Evolutionary conservation across 805 yeast genomes (phyloP), one percentile per base, ranked within the genome.

Genomic region (Kodamaea nitidulidarum): DNA sequence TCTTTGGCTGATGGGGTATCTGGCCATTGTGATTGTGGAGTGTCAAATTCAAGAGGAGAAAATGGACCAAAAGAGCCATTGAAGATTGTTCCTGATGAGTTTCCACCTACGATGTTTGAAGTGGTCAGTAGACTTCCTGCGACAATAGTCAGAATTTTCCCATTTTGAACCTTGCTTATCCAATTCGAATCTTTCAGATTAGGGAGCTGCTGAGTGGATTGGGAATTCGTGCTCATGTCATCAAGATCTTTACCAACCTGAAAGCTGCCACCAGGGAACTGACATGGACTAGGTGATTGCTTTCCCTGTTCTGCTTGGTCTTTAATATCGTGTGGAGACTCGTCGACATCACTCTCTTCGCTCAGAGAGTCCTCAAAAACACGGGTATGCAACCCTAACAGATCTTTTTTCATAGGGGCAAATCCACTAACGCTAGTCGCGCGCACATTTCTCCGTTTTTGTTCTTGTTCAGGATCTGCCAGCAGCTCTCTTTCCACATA

Each of bases 401-500:
- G 36, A 11, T 38, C 43, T 17, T 39, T 42, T 15, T 27, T 37
- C 10, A 34, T 31, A 2, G 43, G 34, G n/a, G 45, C 52, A 15
- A 16, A 46, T 7, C 51, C 53, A 30, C 42, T 43, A 1, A 63
- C 67, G 47, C 68, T 64, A 2, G 70, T 63, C 3, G 68, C 69
- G 40, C 70, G 42, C 4, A 61, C 33, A 16, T 46, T 45, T 12
- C 50, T 50, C 27, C 46, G 44, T 32, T 49, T 52, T 32, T 50
- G 38, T 18, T 36, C 39, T 2, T 40, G 17, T 14, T 58, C 63
- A 3, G 44, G 36, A 15, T 49, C 63, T 11, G 46, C 45, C 32
- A 30, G 32, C 32, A 30, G 32, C n/a, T 67, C 72, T 34, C 60
- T 56, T 4, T 60, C 64, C 11, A 84, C 86, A 54, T 80, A 88